phyloP scores from a whole-genome alignment of 164 flowering plant genomes.

The Magnolia sinica region DNA sequence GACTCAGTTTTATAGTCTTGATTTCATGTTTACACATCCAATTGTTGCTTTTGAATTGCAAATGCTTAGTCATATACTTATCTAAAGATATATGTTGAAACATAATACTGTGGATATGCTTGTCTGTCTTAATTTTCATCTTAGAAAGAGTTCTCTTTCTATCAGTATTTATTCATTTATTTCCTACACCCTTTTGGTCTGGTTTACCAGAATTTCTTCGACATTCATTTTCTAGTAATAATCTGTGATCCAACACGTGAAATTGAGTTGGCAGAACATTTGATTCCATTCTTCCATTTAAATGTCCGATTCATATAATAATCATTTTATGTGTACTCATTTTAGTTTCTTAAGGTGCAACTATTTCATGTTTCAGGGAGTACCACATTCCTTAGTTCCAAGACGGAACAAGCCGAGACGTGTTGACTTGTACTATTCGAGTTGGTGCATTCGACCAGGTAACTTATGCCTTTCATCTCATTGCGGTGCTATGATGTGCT shows the following conservation, averaged over 20 bases:
- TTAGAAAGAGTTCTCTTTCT: too few species aligned
- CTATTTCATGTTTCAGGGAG: slow-evolving; percentile 39
- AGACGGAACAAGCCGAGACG: slow-evolving; percentile 63
- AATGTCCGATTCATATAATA: background rate
- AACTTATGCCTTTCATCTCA: background rate
- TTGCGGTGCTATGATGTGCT: background rate
- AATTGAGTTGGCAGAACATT: background rate
- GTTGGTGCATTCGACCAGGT: slow-evolving; percentile 77
- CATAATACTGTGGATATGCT: too few species aligned
- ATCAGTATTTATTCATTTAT: too few species aligned
- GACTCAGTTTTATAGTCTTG: too few species aligned
- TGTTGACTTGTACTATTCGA: slow-evolving; percentile 71
- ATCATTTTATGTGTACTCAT: background rate
- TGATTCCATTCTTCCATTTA: background rate
- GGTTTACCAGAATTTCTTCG: too few species aligned
- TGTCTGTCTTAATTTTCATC: too few species aligned
- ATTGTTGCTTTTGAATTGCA: too few species aligned
- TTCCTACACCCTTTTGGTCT: too few species aligned
- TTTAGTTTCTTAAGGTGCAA: background rate
- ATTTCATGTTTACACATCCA: too few species aligned
- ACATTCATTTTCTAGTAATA: background rate
- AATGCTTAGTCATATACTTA: too few species aligned
- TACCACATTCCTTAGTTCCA: slow-evolving; percentile 45
- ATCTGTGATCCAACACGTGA: background rate
- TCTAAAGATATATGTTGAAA: too few species aligned